Evolutionary conservation across 140 eudicot genomes (phyloP).

Genomic region (Senecio squalidus): DNA sequence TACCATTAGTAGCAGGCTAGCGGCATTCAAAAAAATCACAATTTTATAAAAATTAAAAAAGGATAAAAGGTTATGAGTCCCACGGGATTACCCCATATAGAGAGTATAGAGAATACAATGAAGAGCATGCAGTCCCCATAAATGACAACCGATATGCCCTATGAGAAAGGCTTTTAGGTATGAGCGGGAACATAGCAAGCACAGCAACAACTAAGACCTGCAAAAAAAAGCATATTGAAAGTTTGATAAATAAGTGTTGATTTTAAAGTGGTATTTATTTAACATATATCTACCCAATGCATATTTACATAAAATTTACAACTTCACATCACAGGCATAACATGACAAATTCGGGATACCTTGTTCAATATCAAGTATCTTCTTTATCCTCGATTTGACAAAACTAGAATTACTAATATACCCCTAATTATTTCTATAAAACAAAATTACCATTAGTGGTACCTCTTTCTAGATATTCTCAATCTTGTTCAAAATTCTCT

Average conservation of each 20-base stretch:
- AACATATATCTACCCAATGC: background rate
- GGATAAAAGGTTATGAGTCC: background rate
- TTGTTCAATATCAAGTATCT: background rate
- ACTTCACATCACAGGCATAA: background rate
- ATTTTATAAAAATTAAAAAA: background rate
- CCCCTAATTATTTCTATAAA: background rate
- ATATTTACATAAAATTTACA: background rate
- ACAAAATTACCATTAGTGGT: background rate
- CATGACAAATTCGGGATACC: background rate
- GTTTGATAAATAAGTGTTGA: background rate
- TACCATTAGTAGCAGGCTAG: background rate
- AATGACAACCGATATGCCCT: slow-evolving; percentile 82
- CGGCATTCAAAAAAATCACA: background rate
- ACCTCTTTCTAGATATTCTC: background rate
- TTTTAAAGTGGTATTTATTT: background rate
- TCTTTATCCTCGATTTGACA: background rate
- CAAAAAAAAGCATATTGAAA: slow-evolving; percentile 7
- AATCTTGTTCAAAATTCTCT: background rate
- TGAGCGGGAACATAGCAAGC: slow-evolving; percentile 74
- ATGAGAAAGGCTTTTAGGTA: slow-evolving; percentile 64
- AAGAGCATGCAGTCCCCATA: slow-evolving; percentile 85
- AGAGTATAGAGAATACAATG: slow-evolving; percentile 78
- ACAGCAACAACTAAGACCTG: slow-evolving; percentile 88
- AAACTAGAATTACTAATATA: background rate
- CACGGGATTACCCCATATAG: slow-evolving; percentile 68